Base-by-base conservation (phyloP, 768 basidiomycete species). In the Amanita pseudoporphyria region DNA sequence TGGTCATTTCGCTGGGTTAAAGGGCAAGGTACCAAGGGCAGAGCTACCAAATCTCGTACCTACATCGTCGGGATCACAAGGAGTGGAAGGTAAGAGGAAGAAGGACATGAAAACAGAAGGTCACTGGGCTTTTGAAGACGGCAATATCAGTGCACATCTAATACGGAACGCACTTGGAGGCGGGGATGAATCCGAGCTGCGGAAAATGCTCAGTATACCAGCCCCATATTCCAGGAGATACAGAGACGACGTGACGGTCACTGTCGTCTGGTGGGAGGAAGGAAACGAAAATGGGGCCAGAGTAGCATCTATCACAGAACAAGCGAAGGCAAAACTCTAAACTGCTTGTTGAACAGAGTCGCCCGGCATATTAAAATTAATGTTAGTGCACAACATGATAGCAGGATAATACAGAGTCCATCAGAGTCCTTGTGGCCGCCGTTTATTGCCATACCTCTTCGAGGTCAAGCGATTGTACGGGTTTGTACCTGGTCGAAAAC, bases 161-260 rank as follows among this genome's bases (percentile, higher is more conserved):
- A 89, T 94, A 51, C 74, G 91, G 53, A 95, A 95, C 60, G 88
- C 91, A n/a, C 80, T 93, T 52, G 89, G 89, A n/a, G 90, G 92
- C 26, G 86, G 78, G 2, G 77, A 93, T 59, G 71, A 76, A 47
- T 59, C 51, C 41, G 64, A 65, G 44, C 70, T 94, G 52, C 73
- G 80, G 44, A 72, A 68, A 60, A 53, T 79, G 49, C 66, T 92
- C 59, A 91, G 88, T 63, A 91, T 94, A 39, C 87, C 90, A n/a
- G 71, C 86, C 5, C 87, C 88, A 13, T 65, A 78, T 54, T 81
- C 89, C 22, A 72, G 91, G 57, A 71, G 84, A 48, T 86, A 80
- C 61, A 73, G 91, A 38, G 91, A 94, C 59, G 91, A 94, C 62
- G 74, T 84, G 28, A 90, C 87, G 1, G 89, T 89, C 18, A 87